Base-by-base conservation (phyloP, 495 filamentous ascomycete species). In the Opeltia flavorubescens region DNA sequence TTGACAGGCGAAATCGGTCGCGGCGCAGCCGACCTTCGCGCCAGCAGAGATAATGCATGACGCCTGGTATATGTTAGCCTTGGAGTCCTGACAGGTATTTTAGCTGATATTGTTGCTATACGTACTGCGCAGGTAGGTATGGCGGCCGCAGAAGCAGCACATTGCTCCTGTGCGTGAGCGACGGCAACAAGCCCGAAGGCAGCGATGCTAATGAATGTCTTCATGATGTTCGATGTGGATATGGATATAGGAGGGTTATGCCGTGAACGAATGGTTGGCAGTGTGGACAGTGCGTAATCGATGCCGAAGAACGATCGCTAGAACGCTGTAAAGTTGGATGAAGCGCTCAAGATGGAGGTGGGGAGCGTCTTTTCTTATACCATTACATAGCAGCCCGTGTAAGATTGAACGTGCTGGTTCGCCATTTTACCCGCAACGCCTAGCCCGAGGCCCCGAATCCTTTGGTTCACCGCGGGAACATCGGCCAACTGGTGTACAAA, bases 1-100 rank as follows among this genome's bases (percentile, higher is more conserved):
- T 39, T 56, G 51, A 44, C 51, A 56, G 18, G 44, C 44, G 15
- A 54, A 53, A 29, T 54, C 51, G 21, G 51, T 51, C n/a, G 15
- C 35, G n/a, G 13, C 42, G 31, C 54, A 56, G 17, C 54, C 54
- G 7, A 53, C 50, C 11, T 40, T 33, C 13, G 38, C 24, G 33
- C 47, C 54, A 0, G 51, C 54, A 15, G 30, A 30, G 23, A 26
- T 23, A 21, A 56, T 51, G 34, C 48, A 53, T 28, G 35, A 24
- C 5, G 41, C 38, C 54, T 56, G 15, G 9, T n/a, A 35, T 18
- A 39, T 9, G n/a, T 2, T 52, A 11, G 46, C 39, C 40, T n/a
- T 29, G 20, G 11, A 43, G 15, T 5, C 33, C 29, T n/a, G n/a
- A n/a, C n/a, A n/a, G n/a, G n/a, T n/a, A n/a, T n/a, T n/a, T 20